A percentile compares a stretch with the other conserved stretches of the same genome.
Conservation (phyloP, 148 eudicot species). For the Chenopodium quinoa region DNA sequence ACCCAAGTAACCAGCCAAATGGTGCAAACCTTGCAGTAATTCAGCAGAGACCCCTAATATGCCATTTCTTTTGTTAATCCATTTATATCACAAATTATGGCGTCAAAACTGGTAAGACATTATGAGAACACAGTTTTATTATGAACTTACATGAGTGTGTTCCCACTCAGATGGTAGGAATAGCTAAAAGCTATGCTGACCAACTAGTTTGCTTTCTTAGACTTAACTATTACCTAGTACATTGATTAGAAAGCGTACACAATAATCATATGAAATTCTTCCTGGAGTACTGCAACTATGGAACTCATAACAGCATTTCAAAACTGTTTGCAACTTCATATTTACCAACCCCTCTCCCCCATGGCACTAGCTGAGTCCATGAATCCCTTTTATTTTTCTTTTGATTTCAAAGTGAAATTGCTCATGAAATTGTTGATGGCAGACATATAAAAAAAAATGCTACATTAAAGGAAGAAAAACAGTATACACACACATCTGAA, state of each 20-base stretch:
- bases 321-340: not conserved
- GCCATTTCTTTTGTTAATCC: not conserved
- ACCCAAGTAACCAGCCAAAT: not conserved
- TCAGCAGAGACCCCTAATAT: not conserved
- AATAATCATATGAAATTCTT: not conserved
- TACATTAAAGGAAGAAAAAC: too few species aligned
- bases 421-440: not conserved
- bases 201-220: not conserved
- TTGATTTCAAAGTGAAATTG: not conserved
- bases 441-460: not conserved
- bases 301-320: not conserved
- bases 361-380: not conserved
- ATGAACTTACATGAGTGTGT: not conserved
- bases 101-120: too few species aligned
- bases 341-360: not conserved
- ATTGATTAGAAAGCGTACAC: not conserved
- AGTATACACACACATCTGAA: too few species aligned
- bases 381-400: too few species aligned
- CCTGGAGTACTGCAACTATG: not conserved
- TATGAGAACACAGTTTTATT: too few species aligned
- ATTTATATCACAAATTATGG: not conserved
- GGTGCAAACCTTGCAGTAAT: not conserved
- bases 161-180: not conserved
- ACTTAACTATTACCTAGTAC: too few species aligned
- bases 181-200: not conserved